phyloP scores from a whole-genome alignment of 1,139 yeast genomes.

The Yamadazyma friedrichii region DNA sequence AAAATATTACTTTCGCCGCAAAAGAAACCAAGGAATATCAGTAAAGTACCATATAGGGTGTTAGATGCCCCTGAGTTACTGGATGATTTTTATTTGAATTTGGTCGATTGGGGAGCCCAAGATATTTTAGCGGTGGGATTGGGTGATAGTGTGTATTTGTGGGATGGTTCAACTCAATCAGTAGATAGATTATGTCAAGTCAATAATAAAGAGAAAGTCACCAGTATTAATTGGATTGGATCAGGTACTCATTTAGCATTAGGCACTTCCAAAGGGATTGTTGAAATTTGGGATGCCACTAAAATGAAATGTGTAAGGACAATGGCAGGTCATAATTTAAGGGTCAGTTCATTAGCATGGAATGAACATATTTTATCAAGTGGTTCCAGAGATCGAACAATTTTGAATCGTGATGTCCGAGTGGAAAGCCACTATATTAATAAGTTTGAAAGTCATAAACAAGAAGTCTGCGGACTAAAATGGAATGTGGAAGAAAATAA shows the following conservation, averaged over 20 bases:
- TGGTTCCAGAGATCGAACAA: slow-evolving; percentile 84
- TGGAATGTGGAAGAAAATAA: slow-evolving; percentile 92
- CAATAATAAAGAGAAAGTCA: slow-evolving; percentile 60
- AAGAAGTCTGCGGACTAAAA: slow-evolving; percentile 93
- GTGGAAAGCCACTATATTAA: slow-evolving; percentile 80
- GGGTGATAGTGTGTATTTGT: slow-evolving; percentile 82
- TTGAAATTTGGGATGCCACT: slow-evolving; percentile 96
- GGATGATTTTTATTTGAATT: slow-evolving; percentile 88
- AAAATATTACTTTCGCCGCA: slow-evolving; percentile 76
- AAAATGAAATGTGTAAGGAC: slow-evolving; percentile 79
- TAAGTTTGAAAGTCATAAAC: slow-evolving; percentile 73
- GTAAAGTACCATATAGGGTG: slow-evolving; percentile 88
- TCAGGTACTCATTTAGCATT: slow-evolving; percentile 93
- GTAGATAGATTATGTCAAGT: slow-evolving; percentile 80
- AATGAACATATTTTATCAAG: slow-evolving; percentile 85
- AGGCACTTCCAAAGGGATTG: slow-evolving; percentile 84
- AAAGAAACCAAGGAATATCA: slow-evolving; percentile 71
- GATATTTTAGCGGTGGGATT: slow-evolving; percentile 89
- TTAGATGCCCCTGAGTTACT: slow-evolving; percentile 95
- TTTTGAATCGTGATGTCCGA: slow-evolving; percentile 88
- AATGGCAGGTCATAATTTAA: slow-evolving; percentile 85
- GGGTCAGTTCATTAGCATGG: slow-evolving; percentile 93
- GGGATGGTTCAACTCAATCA: slow-evolving; percentile 86
- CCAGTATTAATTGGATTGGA: slow-evolving; percentile 91
- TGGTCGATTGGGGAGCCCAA: slow-evolving; percentile 95